Percentiles rank a stretch among this genome's conserved stretches.
Evolutionary conservation across 1,284 basidiomycete species (phyloP).

Genomic region (Pascua guehoae): DNA sequence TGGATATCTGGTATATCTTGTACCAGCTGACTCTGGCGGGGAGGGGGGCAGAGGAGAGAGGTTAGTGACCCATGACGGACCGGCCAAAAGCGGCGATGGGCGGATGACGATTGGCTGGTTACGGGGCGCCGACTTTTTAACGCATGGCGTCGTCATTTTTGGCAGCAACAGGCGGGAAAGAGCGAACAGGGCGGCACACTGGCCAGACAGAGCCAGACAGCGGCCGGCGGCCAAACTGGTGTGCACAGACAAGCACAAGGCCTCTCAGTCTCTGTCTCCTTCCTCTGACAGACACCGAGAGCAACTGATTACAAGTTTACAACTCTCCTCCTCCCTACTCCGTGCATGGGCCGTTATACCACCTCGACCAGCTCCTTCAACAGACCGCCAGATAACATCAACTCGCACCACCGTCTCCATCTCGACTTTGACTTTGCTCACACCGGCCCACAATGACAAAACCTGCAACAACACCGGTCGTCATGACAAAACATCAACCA

Average conservation of each 20-base stretch:
- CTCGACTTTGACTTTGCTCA: background rate
- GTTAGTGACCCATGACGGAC: no score
- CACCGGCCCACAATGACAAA: constrained; percentile 1
- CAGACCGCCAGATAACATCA: background rate
- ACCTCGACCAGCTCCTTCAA: background rate
- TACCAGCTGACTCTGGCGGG: no score
- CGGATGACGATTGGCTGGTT: no score
- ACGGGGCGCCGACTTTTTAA: no score
- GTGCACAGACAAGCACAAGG: background rate
- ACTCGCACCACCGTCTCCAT: background rate
- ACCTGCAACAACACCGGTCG: constrained; percentile 1
- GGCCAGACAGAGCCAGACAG: no score
- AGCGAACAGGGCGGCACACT: no score
- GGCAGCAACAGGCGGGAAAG: constrained; percentile 2
- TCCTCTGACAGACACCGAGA: background rate
- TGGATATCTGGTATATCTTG: no score
- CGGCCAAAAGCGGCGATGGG: no score
- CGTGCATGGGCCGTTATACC: no score
- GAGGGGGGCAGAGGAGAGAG: no score
- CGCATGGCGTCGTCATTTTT: background rate
- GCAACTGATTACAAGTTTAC: background rate
- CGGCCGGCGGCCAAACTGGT: no score
- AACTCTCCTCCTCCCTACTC: background rate
- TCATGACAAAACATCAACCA: constrained; percentile 1
- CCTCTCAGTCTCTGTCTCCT: no score